Percentiles rank a stretch among this genome's conserved stretches.
Conservation (phyloP, 2,329 filamentous ascomycete genomes). For the Aureobasidium pullulans region DNA sequence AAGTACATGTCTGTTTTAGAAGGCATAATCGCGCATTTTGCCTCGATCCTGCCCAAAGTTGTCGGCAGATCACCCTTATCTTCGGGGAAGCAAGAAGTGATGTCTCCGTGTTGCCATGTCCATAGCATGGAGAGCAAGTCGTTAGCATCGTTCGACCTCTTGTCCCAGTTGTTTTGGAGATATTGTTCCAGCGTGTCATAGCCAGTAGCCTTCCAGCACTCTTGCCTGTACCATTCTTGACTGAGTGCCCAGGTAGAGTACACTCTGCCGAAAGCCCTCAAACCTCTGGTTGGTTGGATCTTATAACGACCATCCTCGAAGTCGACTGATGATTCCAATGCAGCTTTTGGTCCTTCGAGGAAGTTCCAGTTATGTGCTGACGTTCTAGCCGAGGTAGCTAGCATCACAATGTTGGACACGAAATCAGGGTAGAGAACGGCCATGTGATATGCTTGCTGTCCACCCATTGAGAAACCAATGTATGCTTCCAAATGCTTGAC, state of each 20-base stretch:
- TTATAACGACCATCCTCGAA: conserved; percentile 32
- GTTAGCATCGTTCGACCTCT: conserved; percentile 22
- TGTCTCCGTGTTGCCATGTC: conserved; percentile 38
- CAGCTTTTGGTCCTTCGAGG: conserved; percentile 46
- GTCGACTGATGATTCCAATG: conserved; percentile 37
- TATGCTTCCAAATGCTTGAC: conserved; percentile 40
- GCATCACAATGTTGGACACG: conserved; percentile 38
- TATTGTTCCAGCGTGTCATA: conserved; percentile 25
- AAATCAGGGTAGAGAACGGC: conserved; percentile 44
- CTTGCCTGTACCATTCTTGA: conserved; percentile 34
- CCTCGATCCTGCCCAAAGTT: conserved; percentile 30
- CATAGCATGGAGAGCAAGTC: conserved; percentile 32
- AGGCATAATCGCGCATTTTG: conserved; percentile 34
- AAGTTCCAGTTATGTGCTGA: conserved; percentile 49
- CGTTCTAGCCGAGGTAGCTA: conserved; percentile 46
- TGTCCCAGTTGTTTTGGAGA: conserved; percentile 26
- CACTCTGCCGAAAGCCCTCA: conserved; percentile 31
- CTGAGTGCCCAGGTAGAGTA: conserved; percentile 36
- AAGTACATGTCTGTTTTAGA: conserved; percentile 36
- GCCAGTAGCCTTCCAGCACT: conserved; percentile 30
- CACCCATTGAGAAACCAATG: conserved; percentile 52
- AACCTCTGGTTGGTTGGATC: conserved; percentile 24
- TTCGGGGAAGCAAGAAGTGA: conserved; percentile 25
- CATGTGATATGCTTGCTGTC: conserved; percentile 48
- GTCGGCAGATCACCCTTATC: conserved; percentile 26